Base-by-base conservation (phyloP, 805 yeast genomes). In the Metschnikowia arizonensis region DNA sequence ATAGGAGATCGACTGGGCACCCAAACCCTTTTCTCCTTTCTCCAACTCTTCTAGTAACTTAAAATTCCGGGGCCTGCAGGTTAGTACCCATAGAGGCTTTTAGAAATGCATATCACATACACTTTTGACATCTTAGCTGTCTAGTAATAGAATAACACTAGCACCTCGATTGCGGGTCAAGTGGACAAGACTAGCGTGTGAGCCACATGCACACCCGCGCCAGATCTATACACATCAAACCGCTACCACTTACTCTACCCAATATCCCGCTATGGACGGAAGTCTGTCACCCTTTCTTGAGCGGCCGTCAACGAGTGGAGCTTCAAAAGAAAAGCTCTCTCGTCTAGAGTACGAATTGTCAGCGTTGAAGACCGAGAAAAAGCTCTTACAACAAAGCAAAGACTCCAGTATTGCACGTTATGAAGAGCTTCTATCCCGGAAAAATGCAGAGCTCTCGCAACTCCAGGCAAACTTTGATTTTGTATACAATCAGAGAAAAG, bases 1-100 rank as follows among this genome's bases (percentile, higher is more conserved):
- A 59, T 93, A 88, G 18, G 98, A 91, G 63, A 96, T 90, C 12
- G 96, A 86, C 65, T 93, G 98, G 21, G 97, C 93, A 17, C 98
- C 97, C 39, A 87, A 73, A 17, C 99, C 99, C 65, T 93, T 93
- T 63, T 93, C 99, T 40, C 99, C 99, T 59, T 91, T 91, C 65
- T 95, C 99, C 54, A 93, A 76, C 69, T 93, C 99, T 68, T 93
- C 99, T 50, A 93, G 76, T 28, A 93, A 79, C 62, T 95, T 86
- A 68, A 93, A 93, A 64, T 88, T 90, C 67, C 99, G 82, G 55
- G 99, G 99, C 33, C 86, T 81, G 18, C 25, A 8, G 15, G 60
- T 50, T 44, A 53, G 61, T 56, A 49, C 12, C 19, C 10, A 17
- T 3, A n/a, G 26, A 6, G 12, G 11, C 24, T 5, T 23, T 23